Evolutionary conservation across 2,329 filamentous ascomycete genomes (phyloP), one percentile per base, ranked within the genome.

Genomic region (Alternaria infectoria): DNA sequence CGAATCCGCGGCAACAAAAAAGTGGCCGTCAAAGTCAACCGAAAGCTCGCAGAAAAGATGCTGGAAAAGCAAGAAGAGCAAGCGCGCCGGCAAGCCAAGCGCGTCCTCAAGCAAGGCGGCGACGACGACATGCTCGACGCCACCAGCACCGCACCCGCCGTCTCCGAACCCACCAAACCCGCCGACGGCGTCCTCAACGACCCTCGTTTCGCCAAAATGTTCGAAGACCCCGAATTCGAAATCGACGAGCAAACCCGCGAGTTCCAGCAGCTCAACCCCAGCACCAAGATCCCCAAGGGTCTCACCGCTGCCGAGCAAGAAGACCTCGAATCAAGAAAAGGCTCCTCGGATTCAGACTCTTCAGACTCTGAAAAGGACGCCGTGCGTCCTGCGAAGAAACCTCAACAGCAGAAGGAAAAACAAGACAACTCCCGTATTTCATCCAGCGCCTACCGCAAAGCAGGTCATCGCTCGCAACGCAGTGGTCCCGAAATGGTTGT

Each of bases 1-100:
- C 88, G 96, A 70, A 98, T 99, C 75, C 89, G 96, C 72, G 94
- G 95, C 68, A 93, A 90, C 81, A 97, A 97, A 85, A 97, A 97
- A 86, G 91, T 96, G 8, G 80, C 84, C 13, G 88, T 89, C 84
- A 98, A 97, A 86, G 93, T 99, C 83, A 99, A 99, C 80, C 89
- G 93, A 75, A 86, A 82, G 68, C 80, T 90, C 50, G 88, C 88
- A n/a, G 88, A 90, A 78, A 86, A 83, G 72, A 82, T 90, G 64
- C 77, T 88, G 46, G 90, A 87, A 68, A 81, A 92, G 67, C 91
- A 91, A 64, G 91, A 95, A 76, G 93, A 91, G 78, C 81, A 82
- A 57, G 83, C 85, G 63, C 76, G 81, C 28, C 71, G 82, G 49
- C 81, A 81, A 61, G 84, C 84, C 13, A 77, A 80, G 65, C 76